Percentiles rank a stretch among this genome's conserved stretches.
These are phyloP conservation scores for Chaetomidium leptoderma DNA, from an alignment of 495 filamentous ascomycete species.

Conservation along the genomic window DNA sequence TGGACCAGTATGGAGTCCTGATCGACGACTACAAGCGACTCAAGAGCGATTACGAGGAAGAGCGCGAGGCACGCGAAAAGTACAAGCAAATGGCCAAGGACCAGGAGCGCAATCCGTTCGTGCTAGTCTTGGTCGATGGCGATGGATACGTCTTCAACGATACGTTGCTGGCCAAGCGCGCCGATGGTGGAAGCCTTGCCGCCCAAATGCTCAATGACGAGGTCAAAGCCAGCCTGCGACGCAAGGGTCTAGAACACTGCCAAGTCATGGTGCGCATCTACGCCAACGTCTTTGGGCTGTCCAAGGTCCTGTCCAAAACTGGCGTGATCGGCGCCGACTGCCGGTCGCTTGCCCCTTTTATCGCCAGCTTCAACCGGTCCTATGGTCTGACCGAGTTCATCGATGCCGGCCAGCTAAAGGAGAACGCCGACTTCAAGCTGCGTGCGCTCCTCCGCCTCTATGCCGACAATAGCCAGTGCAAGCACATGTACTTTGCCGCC, in stretches of 20 bases:
- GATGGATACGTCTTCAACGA: slow-evolving; percentile 62
- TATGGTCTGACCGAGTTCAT: slow-evolving; percentile 58
- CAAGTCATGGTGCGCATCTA: slow-evolving; percentile 60
- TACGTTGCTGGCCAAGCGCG: slow-evolving; percentile 46
- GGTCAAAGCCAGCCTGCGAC: slow-evolving; percentile 46
- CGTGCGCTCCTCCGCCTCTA: slow-evolving; percentile 49
- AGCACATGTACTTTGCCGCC: slow-evolving; percentile 61
- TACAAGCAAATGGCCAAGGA: slow-evolving; percentile 52
- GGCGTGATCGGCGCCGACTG: slow-evolving; percentile 49
- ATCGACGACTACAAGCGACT: slow-evolving; percentile 50
- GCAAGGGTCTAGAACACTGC: slow-evolving; percentile 46
- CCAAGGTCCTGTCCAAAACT: slow-evolving; percentile 39
- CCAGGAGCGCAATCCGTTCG: slow-evolving; percentile 56
- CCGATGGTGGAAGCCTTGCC: slow-evolving; percentile 54
- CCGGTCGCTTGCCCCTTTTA: slow-evolving; percentile 51
- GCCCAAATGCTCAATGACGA: slow-evolving; percentile 51
- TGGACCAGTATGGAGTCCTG: slow-evolving; percentile 40
- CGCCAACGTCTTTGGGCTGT: slow-evolving; percentile 45
- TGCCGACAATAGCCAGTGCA: slow-evolving; percentile 58
- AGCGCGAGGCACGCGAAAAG: slow-evolving; percentile 49
- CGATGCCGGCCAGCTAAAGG: slow-evolving; percentile 58
- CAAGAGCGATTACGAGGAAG: slow-evolving; percentile 56
- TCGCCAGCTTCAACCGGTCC: slow-evolving; percentile 56
- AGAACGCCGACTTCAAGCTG: slow-evolving; percentile 58
- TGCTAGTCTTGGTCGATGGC: slow-evolving; percentile 57